phyloP scores from a whole-genome alignment of 768 basidiomycete genomes.

The Termitomyces sp. region DNA sequence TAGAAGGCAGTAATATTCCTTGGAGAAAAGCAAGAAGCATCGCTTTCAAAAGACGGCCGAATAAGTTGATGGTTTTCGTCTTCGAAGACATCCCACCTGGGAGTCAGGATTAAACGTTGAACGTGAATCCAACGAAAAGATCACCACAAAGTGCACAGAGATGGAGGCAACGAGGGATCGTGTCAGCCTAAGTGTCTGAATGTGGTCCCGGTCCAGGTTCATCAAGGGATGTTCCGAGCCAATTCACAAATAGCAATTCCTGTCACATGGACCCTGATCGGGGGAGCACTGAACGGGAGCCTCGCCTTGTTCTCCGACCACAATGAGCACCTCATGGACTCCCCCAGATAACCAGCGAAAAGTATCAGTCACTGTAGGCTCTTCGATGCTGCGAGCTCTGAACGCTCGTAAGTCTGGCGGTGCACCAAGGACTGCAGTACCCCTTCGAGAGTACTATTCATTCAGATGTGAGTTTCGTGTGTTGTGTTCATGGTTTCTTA shows the following conservation, averaged over 20 bases:
- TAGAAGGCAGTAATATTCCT: background rate
- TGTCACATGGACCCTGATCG: constrained; percentile 1
- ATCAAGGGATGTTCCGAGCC: background rate
- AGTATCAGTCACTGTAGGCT: constrained; percentile 46
- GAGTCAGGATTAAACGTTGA: background rate
- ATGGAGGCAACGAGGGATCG: background rate
- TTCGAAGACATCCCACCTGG: background rate
- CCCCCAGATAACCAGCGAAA: constrained; percentile 53
- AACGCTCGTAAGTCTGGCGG: constrained; percentile 67
- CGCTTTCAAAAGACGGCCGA: background rate
- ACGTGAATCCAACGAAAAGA: background rate
- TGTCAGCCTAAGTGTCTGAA: too few species aligned
- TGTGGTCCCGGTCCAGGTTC: too few species aligned
- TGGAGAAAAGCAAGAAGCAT: background rate
- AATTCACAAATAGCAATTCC: background rate
- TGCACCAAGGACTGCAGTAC: constrained; percentile 34
- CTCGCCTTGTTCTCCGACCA: constrained; percentile 21
- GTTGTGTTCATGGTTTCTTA: background rate
- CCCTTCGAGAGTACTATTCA: constrained; percentile 68
- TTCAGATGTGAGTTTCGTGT: constrained; percentile 56
- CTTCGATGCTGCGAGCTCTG: constrained; percentile 58
- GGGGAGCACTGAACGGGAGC: background rate
- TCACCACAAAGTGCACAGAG: background rate
- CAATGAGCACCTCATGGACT: constrained; percentile 45
- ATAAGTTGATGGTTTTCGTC: background rate